A percentile compares a stretch with the other conserved stretches of the same genome.
phyloP scores from a whole-genome alignment of 2,329 filamentous ascomycete genomes.

The Fonsecaea pedrosoi region DNA sequence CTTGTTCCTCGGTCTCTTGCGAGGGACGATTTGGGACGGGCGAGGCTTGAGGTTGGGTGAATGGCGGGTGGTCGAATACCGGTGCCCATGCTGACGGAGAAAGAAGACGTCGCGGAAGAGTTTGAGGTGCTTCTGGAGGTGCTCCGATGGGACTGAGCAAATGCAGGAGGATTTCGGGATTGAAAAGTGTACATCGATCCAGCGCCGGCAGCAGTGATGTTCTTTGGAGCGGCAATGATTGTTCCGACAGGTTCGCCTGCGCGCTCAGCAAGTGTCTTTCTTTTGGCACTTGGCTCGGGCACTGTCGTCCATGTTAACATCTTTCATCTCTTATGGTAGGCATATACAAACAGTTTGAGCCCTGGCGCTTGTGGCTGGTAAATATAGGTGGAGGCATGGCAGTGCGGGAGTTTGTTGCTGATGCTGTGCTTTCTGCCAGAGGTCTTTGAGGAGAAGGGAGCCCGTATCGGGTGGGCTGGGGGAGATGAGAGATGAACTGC shows the following conservation, averaged over 20 bases:
- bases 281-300: conserved; percentile 64
- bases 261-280: conserved; percentile 64
- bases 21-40: conserved; percentile 61
- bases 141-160: conserved; percentile 52
- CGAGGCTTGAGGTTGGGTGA: conserved; percentile 44
- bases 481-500: conserved; percentile 45
- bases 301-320: conserved; percentile 51
- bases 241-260: conserved; percentile 60
- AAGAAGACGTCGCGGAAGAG: conserved; percentile 57
- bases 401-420: conserved; percentile 61
- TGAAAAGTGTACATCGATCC: conserved; percentile 57
- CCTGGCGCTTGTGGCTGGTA: conserved; percentile 58
- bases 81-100: conserved; percentile 65
- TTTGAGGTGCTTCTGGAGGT: conserved; percentile 44
- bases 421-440: conserved; percentile 59
- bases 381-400: conserved; percentile 53
- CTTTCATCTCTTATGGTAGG: conserved; percentile 46
- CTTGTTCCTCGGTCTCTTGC: conserved; percentile 57
- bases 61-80: conserved; percentile 56
- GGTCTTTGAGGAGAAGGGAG: conserved; percentile 41
- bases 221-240: conserved; percentile 51
- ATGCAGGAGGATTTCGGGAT: conserved; percentile 45
- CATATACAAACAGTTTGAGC: conserved; percentile 53
- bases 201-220: conserved; percentile 49
- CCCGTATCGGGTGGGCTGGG: conserved; percentile 45